phyloP scores from a whole-genome alignment of 2,329 filamentous ascomycete genomes.

The Fusarium sp. region DNA sequence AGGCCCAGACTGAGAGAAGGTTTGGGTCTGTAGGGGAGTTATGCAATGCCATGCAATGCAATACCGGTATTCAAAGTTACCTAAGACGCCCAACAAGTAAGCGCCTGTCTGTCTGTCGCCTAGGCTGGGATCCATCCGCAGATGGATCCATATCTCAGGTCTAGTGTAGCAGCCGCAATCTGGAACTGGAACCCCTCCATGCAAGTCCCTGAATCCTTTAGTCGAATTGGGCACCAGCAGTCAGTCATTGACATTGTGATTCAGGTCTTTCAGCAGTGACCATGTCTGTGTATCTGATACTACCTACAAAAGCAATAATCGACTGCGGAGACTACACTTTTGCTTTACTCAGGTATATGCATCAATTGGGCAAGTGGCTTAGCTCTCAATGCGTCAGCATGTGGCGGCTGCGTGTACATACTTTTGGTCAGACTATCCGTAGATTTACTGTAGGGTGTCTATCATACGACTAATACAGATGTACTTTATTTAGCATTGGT shows the following conservation, averaged over 20 bases:
- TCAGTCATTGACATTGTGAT: not conserved
- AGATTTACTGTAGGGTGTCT: not conserved
- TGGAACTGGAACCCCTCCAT: constrained; percentile 26
- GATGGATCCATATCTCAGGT: constrained; percentile 20
- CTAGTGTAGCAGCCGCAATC: constrained; percentile 31
- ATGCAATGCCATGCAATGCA: constrained; percentile 6
- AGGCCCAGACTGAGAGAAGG: constrained; percentile 35
- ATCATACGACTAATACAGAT: not conserved
- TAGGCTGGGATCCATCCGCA: constrained; percentile 23
- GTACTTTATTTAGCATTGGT: constrained; percentile 3
- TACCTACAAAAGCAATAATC: not conserved
- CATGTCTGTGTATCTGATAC: not conserved
- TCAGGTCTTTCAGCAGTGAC: not conserved
- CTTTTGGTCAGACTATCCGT: constrained; percentile 6
- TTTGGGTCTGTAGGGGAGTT: constrained; percentile 18
- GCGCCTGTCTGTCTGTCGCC: constrained; percentile 9
- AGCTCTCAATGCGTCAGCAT: constrained; percentile 44
- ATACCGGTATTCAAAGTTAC: constrained; percentile 2
- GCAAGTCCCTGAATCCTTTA: constrained; percentile 26
- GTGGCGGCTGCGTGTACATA: constrained; percentile 40
- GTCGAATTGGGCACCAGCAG: not conserved
- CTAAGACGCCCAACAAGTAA: constrained; percentile 33
- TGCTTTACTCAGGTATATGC: not conserved
- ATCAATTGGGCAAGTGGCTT: constrained; percentile 37
- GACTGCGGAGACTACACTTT: not conserved